Evolutionary conservation across 768 basidiomycete species (phyloP).

Genomic region (Termitomyces sp.): DNA sequence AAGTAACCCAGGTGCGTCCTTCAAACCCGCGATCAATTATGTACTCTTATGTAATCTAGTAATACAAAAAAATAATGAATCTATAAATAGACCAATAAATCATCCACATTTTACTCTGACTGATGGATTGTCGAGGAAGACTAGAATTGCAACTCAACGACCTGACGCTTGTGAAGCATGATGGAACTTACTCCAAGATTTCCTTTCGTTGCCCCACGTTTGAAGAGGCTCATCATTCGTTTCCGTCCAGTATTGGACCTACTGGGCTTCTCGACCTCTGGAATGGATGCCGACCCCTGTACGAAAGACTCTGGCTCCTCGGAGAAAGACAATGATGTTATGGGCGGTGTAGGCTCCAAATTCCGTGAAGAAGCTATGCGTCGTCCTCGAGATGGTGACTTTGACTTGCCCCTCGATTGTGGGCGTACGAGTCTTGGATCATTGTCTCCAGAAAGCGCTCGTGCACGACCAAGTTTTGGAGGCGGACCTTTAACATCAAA

Average conservation of each 20-base stretch:
- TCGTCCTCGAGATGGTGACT: slow-evolving; percentile 22
- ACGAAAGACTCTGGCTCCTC: slow-evolving; percentile 42
- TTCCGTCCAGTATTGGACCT: slow-evolving; percentile 21
- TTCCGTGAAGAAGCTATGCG: slow-evolving; percentile 30
- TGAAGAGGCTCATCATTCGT: slow-evolving; percentile 34
- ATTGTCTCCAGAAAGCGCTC: slow-evolving; percentile 17
- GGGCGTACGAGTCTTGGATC: slow-evolving; percentile 13
- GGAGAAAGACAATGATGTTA: slow-evolving; percentile 33
- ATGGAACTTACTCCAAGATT: slow-evolving; percentile 22
- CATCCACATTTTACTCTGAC: slow-evolving; percentile 1
- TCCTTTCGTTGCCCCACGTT: slow-evolving; percentile 19
- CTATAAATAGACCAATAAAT: slow-evolving; percentile 12
- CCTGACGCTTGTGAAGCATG: neutral
- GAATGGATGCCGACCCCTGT: neutral
- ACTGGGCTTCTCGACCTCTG: slow-evolving; percentile 17
- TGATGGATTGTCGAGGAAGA: slow-evolving; percentile 14
- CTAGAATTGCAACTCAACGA: slow-evolving; percentile 1
- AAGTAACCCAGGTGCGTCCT: neutral
- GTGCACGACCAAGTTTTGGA: slow-evolving; percentile 29
- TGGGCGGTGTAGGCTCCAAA: slow-evolving; percentile 21
- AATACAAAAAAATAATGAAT: neutral
- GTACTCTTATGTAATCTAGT: neutral
- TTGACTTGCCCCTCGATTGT: slow-evolving; percentile 12
- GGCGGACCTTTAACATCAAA: slow-evolving; percentile 29
- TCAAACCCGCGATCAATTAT: neutral